A percentile compares a stretch with the other conserved stretches of the same genome.
These are phyloP conservation scores for Jamesozyma jinghongensis DNA, from an alignment of 805 yeast species.

Conservation along the genomic window DNA sequence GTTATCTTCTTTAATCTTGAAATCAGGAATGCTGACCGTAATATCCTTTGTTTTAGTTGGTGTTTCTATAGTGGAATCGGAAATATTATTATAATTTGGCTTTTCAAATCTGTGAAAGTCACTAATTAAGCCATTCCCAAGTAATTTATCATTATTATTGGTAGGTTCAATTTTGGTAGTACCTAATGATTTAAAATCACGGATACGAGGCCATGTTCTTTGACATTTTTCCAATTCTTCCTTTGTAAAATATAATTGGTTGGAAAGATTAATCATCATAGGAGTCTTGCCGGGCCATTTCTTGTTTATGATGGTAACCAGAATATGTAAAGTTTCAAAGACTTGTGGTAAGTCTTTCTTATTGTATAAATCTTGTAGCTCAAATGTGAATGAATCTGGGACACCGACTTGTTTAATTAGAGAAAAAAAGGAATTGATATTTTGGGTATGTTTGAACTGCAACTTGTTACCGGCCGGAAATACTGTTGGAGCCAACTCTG, in stretches of 20 bases:
- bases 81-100: not conserved
- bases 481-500: constrained; percentile 48
- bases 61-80: not conserved
- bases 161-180: constrained; percentile 25
- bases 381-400: constrained; percentile 85
- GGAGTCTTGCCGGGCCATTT: constrained; percentile 49
- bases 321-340: constrained; percentile 84
- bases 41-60: not conserved
- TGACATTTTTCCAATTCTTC: constrained; percentile 65
- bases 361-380: constrained; percentile 86
- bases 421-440: constrained; percentile 73
- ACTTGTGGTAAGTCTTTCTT: constrained; percentile 89
- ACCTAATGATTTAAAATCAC: constrained; percentile 59
- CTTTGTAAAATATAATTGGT: constrained; percentile 47
- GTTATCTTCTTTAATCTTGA: not conserved
- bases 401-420: constrained; percentile 61
- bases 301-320: constrained; percentile 60
- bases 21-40: not conserved
- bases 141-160: constrained; percentile 5
- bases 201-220: constrained; percentile 53
- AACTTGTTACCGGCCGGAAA: constrained; percentile 51
- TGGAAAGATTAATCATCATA: constrained; percentile 52
- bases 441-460: constrained; percentile 87
- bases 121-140: constrained; percentile 14
- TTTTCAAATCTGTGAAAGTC: constrained; percentile 14